Percentiles rank a stretch among this genome's conserved stretches.
Conservation (phyloP, 1,284 basidiomycete species). For the Caloboletus inedulis region DNA sequence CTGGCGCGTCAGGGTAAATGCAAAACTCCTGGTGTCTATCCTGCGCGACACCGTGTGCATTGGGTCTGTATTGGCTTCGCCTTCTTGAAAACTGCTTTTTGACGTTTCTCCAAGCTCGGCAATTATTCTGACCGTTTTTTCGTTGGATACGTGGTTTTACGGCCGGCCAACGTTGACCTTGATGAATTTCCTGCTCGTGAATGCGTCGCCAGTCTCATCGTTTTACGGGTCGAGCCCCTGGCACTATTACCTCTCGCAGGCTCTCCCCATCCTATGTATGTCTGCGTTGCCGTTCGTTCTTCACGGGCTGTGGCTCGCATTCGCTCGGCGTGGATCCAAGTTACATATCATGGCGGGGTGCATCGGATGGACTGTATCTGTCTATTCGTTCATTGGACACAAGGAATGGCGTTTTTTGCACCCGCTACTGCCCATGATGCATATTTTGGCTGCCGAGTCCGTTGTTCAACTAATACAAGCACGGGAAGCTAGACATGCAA, state of each 20-base stretch:
- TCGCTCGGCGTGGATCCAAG: conserved; percentile 29
- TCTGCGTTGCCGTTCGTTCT: conserved; percentile 71
- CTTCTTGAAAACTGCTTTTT: background rate
- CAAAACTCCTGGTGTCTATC: conserved; percentile 32
- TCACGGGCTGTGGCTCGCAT: conserved; percentile 51
- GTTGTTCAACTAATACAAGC: conserved; percentile 49
- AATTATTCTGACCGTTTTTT: conserved; percentile 41
- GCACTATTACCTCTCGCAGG: conserved; percentile 91
- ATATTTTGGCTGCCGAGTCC: conserved; percentile 75
- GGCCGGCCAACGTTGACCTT: conserved; percentile 69
- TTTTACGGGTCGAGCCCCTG: conserved; percentile 90
- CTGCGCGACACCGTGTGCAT: conserved; percentile 38
- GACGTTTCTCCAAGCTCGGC: conserved; percentile 15
- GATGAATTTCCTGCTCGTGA: conserved; percentile 77
- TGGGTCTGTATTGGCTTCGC: conserved; percentile 41
- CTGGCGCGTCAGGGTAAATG: conserved; percentile 43
- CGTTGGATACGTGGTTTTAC: conserved; percentile 72
- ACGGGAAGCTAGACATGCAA: conserved; percentile 3
- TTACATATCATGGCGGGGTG: conserved; percentile 50
- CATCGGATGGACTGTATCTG: conserved; percentile 59
- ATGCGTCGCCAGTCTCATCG: conserved; percentile 79
- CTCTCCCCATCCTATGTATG: conserved; percentile 76
- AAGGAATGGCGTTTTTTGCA: conserved; percentile 99
- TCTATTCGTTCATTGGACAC: conserved; percentile 81
- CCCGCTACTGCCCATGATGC: conserved; percentile 83